Evolutionary conservation across 148 eudicot species (phyloP).

Genomic region (Nepenthes mirabilis): DNA sequence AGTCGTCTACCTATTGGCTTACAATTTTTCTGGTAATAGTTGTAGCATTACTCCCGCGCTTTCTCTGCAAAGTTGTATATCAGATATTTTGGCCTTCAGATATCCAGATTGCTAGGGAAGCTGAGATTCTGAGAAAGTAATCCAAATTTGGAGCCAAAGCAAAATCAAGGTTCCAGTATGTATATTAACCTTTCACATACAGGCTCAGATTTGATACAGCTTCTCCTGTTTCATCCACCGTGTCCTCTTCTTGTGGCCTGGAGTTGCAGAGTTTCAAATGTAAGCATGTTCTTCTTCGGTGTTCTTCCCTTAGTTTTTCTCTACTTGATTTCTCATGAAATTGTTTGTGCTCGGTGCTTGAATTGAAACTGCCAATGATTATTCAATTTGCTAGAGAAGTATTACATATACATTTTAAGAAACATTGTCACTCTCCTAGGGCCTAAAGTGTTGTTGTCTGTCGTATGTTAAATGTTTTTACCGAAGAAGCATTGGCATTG

Average conservation of each 20-base stretch:
- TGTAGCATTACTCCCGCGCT: constrained; percentile 53
- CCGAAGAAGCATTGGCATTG: no score
- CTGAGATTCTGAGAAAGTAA: constrained; percentile 47
- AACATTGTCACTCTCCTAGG: no score
- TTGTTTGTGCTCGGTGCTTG: no score
- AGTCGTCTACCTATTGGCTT: constrained; percentile 77
- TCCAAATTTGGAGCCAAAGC: constrained; percentile 25
- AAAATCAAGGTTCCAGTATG: constrained; percentile 5
- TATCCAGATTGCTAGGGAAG: constrained; percentile 91
- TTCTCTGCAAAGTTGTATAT: constrained; percentile 50
- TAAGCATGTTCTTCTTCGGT: no score
- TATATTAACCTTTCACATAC: background rate
- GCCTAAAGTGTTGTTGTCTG: no score
- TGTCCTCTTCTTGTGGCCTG: background rate
- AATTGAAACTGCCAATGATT: no score
- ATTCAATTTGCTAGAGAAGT: no score
- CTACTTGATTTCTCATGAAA: no score
- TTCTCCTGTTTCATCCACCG: background rate
- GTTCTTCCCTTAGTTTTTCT: no score
- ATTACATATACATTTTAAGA: no score
- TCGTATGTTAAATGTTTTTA: no score
- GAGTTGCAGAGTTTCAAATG: no score
- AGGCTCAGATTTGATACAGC: background rate
- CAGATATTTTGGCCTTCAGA: constrained; percentile 87
- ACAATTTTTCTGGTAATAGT: constrained; percentile 50